Conservation (phyloP, 2,329 filamentous ascomycete genomes). For the Elsinoe australis region DNA sequence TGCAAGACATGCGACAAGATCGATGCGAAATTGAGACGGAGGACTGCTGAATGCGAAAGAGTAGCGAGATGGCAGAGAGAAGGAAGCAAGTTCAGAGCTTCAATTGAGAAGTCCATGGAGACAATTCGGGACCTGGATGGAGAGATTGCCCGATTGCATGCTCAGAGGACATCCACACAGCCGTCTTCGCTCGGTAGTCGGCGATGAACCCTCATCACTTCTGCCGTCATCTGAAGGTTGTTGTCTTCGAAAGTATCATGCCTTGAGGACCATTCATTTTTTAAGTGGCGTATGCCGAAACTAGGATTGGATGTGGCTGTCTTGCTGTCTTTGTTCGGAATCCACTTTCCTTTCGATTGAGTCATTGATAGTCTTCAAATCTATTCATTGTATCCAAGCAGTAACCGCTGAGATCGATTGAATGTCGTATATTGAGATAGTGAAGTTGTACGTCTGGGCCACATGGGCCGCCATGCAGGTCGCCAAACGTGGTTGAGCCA, state of each 20-base stretch:
- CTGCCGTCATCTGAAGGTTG: too few relatives aligned
- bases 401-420: slow-evolving; percentile 3
- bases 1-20: slow-evolving; percentile 88
- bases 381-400: neutral
- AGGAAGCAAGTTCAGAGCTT: slow-evolving; percentile 52
- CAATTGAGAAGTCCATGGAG: slow-evolving; percentile 59
- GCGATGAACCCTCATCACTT: neutral
- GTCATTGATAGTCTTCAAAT: neutral
- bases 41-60: slow-evolving; percentile 65
- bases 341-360: neutral
- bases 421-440: too few relatives aligned
- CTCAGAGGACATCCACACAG: slow-evolving; percentile 19
- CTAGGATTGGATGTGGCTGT: too few relatives aligned
- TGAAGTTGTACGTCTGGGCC: too few relatives aligned
- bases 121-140: slow-evolving; percentile 63
- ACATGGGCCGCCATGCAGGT: too few relatives aligned
- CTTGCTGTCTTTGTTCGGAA: too few relatives aligned
- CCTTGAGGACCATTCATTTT: slow-evolving; percentile 4
- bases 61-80: slow-evolving; percentile 70
- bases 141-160: slow-evolving; percentile 57
- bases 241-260: neutral
- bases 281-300: too few relatives aligned
- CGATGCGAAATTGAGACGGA: slow-evolving; percentile 71
- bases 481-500: too few relatives aligned
- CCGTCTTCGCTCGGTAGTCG: neutral